These are phyloP conservation scores for Phytophthora macrochlamydospora DNA, from an alignment of 352 stramenopile species.

Conservation along the genomic window DNA sequence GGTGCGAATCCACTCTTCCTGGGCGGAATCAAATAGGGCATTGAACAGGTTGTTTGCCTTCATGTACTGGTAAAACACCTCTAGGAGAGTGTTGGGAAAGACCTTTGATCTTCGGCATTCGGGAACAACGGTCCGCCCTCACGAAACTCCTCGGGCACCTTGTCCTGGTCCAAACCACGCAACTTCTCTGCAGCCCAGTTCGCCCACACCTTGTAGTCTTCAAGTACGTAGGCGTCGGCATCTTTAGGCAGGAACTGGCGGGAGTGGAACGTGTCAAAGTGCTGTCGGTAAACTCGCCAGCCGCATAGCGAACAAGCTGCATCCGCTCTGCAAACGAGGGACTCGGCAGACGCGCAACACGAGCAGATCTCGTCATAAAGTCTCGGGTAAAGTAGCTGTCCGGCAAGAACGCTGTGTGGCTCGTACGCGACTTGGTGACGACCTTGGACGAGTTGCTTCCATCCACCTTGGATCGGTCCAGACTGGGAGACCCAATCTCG, in stretches of 20 bases:
- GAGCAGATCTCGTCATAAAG: conserved; percentile 67
- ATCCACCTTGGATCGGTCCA: conserved; percentile 78
- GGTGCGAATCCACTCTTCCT: conserved; percentile 69
- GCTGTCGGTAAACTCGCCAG: conserved; percentile 83
- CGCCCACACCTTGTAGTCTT: conserved; percentile 74
- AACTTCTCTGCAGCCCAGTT: conserved; percentile 65
- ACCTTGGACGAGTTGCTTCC: conserved; percentile 65
- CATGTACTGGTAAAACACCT: conserved; percentile 61
- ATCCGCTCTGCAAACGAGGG: conserved; percentile 70
- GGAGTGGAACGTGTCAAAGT: conserved; percentile 86
- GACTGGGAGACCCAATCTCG: conserved; percentile 44
- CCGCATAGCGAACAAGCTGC: conserved; percentile 79
- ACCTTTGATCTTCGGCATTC: conserved; percentile 45
- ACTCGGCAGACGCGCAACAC: conserved; percentile 70
- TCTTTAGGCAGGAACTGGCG: conserved; percentile 69
- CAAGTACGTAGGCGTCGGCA: conserved; percentile 34
- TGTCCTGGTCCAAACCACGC: conserved; percentile 39
- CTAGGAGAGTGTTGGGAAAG: conserved; percentile 71
- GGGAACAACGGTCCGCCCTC: conserved; percentile 68
- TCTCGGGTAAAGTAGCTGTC: conserved; percentile 73
- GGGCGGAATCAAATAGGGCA: conserved; percentile 57
- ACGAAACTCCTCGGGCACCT: conserved; percentile 62
- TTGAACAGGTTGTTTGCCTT: conserved; percentile 64
- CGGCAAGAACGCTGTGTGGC: conserved; percentile 80
- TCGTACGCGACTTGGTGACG: conserved; percentile 71